These are phyloP conservation scores for Rhinocladiella similis DNA, from an alignment of 2,329 filamentous ascomycete genomes.

Conservation along the genomic window DNA sequence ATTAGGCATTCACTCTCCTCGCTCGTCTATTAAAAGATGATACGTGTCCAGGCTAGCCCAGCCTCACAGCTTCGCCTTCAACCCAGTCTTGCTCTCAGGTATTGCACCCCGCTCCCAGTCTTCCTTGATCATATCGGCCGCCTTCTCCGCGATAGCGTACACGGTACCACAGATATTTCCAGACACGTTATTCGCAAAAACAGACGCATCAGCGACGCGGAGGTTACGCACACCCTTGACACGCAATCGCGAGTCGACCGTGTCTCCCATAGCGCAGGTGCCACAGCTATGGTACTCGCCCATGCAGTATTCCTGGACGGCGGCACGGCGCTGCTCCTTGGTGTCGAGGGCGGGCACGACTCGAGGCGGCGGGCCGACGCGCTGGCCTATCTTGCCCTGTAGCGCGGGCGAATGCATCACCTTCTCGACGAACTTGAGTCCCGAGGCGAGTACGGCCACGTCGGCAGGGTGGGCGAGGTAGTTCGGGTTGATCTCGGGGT, in stretches of 20 bases:
- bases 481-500: slow-evolving; percentile 47
- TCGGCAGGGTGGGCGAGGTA: slow-evolving; percentile 47
- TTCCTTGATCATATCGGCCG: slow-evolving; percentile 37
- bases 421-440: slow-evolving; percentile 20
- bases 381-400: slow-evolving; percentile 16
- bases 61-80: too few species aligned
- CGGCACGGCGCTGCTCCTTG: slow-evolving; percentile 9
- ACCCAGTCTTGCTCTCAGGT: too few species aligned
- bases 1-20: too few species aligned
- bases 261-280: slow-evolving; percentile 42
- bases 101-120: slow-evolving; percentile 20
- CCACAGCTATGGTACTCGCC: slow-evolving; percentile 28
- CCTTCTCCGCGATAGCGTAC: slow-evolving; percentile 38
- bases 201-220: slow-evolving; percentile 38
- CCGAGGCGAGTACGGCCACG: slow-evolving; percentile 40
- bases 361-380: slow-evolving; percentile 7
- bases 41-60: too few species aligned
- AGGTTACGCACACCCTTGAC: slow-evolving; percentile 35
- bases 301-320: slow-evolving; percentile 14
- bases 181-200: slow-evolving; percentile 35
- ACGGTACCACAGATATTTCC: slow-evolving; percentile 35
- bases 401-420: slow-evolving; percentile 9
- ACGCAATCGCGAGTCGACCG: slow-evolving; percentile 34
- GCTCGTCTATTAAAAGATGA: too few species aligned
- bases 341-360: slow-evolving; percentile 14